Percentiles rank a stretch among this genome's conserved stretches.
phyloP scores from a whole-genome alignment of 75 land plant species.

The Cunninghamia lanceolata region DNA sequence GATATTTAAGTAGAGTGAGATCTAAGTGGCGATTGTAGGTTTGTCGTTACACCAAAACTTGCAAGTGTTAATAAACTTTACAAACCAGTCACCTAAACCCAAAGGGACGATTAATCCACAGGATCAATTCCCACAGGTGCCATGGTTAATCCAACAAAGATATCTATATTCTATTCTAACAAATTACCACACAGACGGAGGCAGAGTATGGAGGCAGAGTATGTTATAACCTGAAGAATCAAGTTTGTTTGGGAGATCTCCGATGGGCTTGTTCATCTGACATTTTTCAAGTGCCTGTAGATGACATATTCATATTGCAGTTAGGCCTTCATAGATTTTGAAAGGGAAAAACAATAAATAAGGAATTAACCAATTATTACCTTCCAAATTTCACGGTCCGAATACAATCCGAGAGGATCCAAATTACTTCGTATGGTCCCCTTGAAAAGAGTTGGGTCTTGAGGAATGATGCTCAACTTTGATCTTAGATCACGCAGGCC shows the following conservation, averaged over 20 bases:
- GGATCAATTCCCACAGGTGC: too few species aligned
- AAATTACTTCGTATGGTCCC: slow-evolving; percentile 79
- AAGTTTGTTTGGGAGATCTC: slow-evolving; percentile 51
- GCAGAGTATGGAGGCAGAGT: background rate
- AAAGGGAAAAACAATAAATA: background rate
- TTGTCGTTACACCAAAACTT: too few species aligned
- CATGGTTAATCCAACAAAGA: too few species aligned
- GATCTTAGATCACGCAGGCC: slow-evolving; percentile 75
- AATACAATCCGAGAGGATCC: slow-evolving; percentile 71
- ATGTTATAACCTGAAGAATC: slow-evolving; percentile 66
- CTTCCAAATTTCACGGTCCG: slow-evolving; percentile 69
- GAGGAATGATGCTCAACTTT: slow-evolving; percentile 83
- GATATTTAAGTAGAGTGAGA: too few species aligned
- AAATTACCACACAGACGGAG: background rate
- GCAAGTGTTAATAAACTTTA: too few species aligned
- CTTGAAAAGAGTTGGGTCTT: slow-evolving; percentile 82
- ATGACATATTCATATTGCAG: background rate
- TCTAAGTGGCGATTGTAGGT: too few species aligned
- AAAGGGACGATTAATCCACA: too few species aligned
- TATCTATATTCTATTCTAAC: too few species aligned
- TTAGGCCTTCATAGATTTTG: background rate
- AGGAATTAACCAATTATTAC: slow-evolving; percentile 19
- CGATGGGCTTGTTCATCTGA: slow-evolving; percentile 54
- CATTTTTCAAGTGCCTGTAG: slow-evolving; percentile 79
- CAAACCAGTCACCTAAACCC: too few species aligned